Conservation (phyloP, 1,139 yeast genomes). For the Pichia sp. region DNA sequence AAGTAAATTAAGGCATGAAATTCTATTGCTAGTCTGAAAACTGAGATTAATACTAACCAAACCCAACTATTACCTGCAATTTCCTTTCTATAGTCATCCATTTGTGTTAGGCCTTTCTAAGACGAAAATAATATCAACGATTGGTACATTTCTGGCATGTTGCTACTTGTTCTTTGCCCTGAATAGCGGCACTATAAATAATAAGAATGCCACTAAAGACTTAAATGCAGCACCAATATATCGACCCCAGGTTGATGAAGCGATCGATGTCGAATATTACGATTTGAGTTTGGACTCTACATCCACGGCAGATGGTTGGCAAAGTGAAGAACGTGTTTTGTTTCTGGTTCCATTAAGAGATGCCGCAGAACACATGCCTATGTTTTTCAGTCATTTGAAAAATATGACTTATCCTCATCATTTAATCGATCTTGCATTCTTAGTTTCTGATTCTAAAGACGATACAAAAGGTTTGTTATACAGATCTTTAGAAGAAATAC, state of each 20-base stretch:
- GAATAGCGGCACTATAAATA: neutral
- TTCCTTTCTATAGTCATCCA: no score
- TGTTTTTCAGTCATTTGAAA: slow-evolving; percentile 51
- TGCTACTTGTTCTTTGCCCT: neutral
- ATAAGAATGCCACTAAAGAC: neutral
- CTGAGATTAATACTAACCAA: no score
- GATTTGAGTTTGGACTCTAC: slow-evolving; percentile 35
- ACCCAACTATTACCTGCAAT: no score
- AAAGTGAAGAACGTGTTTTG: slow-evolving; percentile 42
- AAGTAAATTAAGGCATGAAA: no score
- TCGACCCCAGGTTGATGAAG: slow-evolving; percentile 11
- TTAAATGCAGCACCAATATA: slow-evolving; percentile 2
- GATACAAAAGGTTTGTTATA: slow-evolving; percentile 45
- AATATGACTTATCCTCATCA: slow-evolving; percentile 52
- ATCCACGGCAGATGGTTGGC: slow-evolving; percentile 47
- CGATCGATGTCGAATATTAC: slow-evolving; percentile 21
- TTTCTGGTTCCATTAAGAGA: slow-evolving; percentile 55
- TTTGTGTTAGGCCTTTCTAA: no score
- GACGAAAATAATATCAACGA: neutral
- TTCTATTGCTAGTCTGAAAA: no score
- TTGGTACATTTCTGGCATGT: neutral
- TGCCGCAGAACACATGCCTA: slow-evolving; percentile 55
- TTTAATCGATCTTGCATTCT: slow-evolving; percentile 48
- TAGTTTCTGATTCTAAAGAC: slow-evolving; percentile 51
- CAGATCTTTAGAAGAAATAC: slow-evolving; percentile 36